phyloP scores from a whole-genome alignment of 108 stramenopile species.

The Pseudonitzschia multiseries region DNA sequence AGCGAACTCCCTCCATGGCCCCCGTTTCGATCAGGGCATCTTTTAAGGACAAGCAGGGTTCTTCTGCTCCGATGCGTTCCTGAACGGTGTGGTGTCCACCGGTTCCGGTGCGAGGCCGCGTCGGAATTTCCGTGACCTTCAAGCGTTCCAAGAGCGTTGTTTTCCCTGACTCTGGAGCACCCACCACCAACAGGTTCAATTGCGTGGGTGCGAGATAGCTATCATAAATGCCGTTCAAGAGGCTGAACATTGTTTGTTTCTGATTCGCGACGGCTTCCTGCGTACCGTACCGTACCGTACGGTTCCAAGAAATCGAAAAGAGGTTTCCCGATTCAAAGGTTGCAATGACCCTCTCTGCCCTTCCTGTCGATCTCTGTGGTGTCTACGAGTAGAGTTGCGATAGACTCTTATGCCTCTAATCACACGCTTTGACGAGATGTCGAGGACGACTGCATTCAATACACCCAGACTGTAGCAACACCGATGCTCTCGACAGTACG shows the following conservation, averaged over 20 bases:
- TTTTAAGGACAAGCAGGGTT: constrained; percentile 14
- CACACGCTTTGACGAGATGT: too few species aligned
- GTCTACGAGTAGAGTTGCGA: too few species aligned
- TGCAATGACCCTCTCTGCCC: neutral
- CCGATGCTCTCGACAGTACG: too few species aligned
- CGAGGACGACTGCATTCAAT: too few species aligned
- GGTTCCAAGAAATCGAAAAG: too few species aligned
- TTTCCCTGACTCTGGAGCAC: constrained; percentile 66
- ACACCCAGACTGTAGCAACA: too few species aligned
- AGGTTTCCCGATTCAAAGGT: neutral
- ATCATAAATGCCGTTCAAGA: constrained; percentile 72
- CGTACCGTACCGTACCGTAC: too few species aligned
- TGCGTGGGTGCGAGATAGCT: constrained; percentile 73
- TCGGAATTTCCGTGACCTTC: constrained; percentile 70
- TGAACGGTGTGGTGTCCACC: constrained; percentile 1
- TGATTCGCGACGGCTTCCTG: neutral
- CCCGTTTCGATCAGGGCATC: constrained; percentile 31
- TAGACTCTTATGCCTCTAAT: too few species aligned
- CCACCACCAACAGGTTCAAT: constrained; percentile 73
- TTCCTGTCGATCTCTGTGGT: neutral
- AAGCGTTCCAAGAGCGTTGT: constrained; percentile 76
- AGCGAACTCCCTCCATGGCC: neutral
- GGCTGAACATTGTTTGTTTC: constrained; percentile 58
- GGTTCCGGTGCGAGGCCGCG: constrained; percentile 23
- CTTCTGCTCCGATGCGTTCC: constrained; percentile 4